Percentiles rank a stretch among this genome's conserved stretches.
These are phyloP conservation scores for Gossypium armourianum DNA, from an alignment of 441 rosid species.

Conservation along the genomic window DNA sequence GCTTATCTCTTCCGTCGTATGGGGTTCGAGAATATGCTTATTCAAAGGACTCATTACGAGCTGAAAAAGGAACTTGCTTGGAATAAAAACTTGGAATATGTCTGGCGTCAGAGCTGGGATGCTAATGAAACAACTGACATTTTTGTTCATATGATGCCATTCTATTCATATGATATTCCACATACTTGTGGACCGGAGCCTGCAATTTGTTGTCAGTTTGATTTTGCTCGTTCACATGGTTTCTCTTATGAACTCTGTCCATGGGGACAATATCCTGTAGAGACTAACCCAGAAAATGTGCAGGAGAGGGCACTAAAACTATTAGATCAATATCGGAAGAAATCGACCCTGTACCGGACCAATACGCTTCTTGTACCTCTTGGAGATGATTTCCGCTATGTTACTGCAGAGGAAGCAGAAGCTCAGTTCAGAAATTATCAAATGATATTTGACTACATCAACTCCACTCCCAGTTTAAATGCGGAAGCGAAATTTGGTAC, in stretches of 20 bases:
- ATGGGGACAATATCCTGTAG: conserved; percentile 66
- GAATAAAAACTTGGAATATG: conserved; percentile 69
- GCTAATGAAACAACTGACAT: conserved; percentile 82
- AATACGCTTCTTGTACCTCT: conserved; percentile 89
- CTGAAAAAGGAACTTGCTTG: conserved; percentile 86
- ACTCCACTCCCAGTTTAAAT: conserved; percentile 66
- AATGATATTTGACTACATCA: conserved; percentile 71
- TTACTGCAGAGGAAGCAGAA: conserved; percentile 75
- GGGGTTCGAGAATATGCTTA: conserved; percentile 98
- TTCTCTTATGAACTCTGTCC: conserved; percentile 67
- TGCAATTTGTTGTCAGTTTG: conserved; percentile 93
- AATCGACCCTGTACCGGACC: conserved; percentile 74
- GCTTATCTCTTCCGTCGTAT: conserved; percentile 88
- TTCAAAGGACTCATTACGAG: conserved; percentile 95
- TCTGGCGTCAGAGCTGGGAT: conserved; percentile 98
- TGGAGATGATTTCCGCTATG: conserved; percentile 89
- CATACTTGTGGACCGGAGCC: conserved; percentile 99
- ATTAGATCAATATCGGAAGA: conserved; percentile 84
- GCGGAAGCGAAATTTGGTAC: conserved; percentile 87
- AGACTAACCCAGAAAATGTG: conserved; percentile 64
- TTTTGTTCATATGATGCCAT: conserved; percentile 96
- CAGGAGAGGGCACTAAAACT: conserved; percentile 68
- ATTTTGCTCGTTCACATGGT: conserved; percentile 61
- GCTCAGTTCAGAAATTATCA: conserved; percentile 90
- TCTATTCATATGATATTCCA: conserved; percentile 88